Evolutionary conservation across 306 rosid species (phyloP).

Genomic region (Begonia peltatifolia): DNA sequence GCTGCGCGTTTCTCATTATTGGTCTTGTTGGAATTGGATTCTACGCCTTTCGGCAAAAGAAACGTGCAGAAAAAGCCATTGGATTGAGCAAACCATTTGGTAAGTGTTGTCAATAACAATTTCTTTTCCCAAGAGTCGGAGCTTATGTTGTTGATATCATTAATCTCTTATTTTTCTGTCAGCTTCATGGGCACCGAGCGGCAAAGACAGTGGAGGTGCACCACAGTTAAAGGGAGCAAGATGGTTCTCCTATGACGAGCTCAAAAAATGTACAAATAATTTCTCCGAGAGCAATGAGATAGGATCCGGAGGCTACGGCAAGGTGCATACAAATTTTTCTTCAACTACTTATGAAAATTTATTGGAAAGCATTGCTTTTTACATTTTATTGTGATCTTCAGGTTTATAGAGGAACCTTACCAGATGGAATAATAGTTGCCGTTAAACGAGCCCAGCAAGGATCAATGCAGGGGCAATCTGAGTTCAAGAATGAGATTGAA

Average conservation of each 20-base stretch:
- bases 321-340: conserved; percentile 31
- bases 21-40: conserved; percentile 48
- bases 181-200: conserved; percentile 96
- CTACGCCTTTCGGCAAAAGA: conserved; percentile 77
- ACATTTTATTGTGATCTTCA: conserved; percentile 10
- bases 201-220: conserved; percentile 85
- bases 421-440: conserved; percentile 69
- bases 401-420: conserved; percentile 73
- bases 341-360: neutral
- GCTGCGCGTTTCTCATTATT: conserved; percentile 42
- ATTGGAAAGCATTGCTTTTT: neutral
- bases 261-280: conserved; percentile 55
- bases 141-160: conserved; percentile 6
- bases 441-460: conserved; percentile 94
- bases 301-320: conserved; percentile 94
- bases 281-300: conserved; percentile 58
- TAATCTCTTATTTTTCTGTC: conserved; percentile 11
- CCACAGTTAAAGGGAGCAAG: conserved; percentile 97
- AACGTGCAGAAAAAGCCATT: conserved; percentile 86
- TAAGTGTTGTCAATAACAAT: conserved; percentile 7
- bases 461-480: conserved; percentile 89
- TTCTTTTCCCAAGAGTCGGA: conserved; percentile 8
- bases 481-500: conserved; percentile 93
- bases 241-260: conserved; percentile 95
- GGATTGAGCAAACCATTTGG: conserved; percentile 83